Conservation (phyloP, 352 stramenopile species). For the Globisporangium cederbergense region DNA sequence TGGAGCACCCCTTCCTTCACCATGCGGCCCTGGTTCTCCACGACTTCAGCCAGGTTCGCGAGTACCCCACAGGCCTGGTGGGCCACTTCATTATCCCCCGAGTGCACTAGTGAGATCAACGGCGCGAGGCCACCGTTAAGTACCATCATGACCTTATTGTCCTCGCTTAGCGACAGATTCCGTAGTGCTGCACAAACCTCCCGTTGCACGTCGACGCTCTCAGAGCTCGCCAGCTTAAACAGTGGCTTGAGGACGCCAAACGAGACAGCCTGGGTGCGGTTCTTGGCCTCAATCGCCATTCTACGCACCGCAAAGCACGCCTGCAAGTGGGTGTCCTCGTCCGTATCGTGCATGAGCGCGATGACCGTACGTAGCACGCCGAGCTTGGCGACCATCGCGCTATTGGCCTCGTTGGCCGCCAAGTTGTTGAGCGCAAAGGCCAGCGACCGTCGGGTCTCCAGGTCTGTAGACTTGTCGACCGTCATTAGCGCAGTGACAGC, state of each 20-base stretch:
- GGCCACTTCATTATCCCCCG: conserved; percentile 86
- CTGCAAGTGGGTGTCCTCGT: conserved; percentile 94
- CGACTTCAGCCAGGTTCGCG: conserved; percentile 91
- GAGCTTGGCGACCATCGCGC: conserved; percentile 79
- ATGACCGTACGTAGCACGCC: conserved; percentile 86
- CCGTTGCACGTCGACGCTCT: conserved; percentile 91
- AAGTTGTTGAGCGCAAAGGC: conserved; percentile 96
- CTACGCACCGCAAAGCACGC: conserved; percentile 90
- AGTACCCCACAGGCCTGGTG: conserved; percentile 90
- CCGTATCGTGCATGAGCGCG: conserved; percentile 78
- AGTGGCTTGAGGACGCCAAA: conserved; percentile 90
- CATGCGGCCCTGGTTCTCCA: conserved; percentile 95
- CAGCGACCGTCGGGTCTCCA: conserved; percentile 90
- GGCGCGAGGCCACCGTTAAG: conserved; percentile 77
- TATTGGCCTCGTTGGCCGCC: conserved; percentile 90
- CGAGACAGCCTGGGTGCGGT: conserved; percentile 90
- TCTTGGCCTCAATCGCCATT: conserved; percentile 89
- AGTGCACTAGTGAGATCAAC: conserved; percentile 88
- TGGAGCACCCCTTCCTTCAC: conserved; percentile 94
- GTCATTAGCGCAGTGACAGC: conserved; percentile 87
- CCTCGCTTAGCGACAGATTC: conserved; percentile 90
- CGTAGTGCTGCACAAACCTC: conserved; percentile 91
- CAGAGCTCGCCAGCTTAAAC: conserved; percentile 77
- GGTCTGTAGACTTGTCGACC: conserved; percentile 75
- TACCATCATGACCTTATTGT: conserved; percentile 93